phyloP scores from a whole-genome alignment of 805 yeast species.

The Hanseniaspora singularis region DNA sequence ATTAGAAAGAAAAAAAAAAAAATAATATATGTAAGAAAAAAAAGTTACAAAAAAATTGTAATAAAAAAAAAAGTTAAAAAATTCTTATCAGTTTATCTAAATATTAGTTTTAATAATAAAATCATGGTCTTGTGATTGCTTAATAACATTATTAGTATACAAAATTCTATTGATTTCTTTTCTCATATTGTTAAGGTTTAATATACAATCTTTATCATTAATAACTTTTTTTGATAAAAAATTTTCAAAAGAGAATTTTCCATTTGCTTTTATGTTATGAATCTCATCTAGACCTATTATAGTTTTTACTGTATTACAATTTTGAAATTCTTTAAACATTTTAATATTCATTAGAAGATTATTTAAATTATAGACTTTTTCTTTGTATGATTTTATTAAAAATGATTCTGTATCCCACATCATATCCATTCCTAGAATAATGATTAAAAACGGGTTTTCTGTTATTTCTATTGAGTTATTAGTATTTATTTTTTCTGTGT shows the following conservation, averaged over 20 bases:
- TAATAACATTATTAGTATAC: not conserved
- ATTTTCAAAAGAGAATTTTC: not conserved
- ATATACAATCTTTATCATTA: not conserved
- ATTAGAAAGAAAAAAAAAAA: too few species aligned
- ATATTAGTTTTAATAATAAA: not conserved
- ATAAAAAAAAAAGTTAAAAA: not conserved
- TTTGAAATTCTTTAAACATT: not conserved
- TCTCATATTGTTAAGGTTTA: not conserved
- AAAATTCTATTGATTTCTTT: not conserved
- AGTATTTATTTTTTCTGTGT: not conserved
- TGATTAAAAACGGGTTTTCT: not conserved
- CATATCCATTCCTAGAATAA: slow-evolving; percentile 11
- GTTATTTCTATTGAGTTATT: not conserved
- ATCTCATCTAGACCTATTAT: not conserved
- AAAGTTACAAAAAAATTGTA: not conserved
- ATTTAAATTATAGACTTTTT: not conserved
- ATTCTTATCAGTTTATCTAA: not conserved
- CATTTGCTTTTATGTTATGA: not conserved
- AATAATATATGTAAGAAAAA: not conserved
- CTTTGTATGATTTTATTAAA: not conserved
- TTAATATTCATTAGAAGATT: not conserved
- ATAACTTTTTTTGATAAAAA: not conserved
- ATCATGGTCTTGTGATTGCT: slow-evolving; percentile 1
- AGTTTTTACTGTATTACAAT: not conserved
- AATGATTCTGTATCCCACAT: slow-evolving; percentile 14